phyloP scores from a whole-genome alignment of 2,329 filamentous ascomycete species.

The Bipolaris victoriae region DNA sequence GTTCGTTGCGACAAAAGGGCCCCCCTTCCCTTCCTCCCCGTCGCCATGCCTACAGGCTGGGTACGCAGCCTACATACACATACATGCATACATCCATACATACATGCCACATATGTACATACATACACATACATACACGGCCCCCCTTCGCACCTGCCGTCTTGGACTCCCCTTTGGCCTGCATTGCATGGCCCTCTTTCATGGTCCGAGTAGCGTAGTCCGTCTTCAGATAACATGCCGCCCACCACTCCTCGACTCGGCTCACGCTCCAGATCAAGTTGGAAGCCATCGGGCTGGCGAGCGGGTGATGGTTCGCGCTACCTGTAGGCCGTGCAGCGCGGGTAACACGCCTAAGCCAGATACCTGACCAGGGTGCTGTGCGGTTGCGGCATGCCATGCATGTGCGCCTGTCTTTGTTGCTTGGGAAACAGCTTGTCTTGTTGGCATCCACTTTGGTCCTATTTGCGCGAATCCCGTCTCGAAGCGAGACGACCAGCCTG shows the following conservation, averaged over 20 bases:
- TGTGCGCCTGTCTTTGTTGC: constrained; percentile 7
- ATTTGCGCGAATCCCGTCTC: neutral
- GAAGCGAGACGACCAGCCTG: constrained; percentile 4
- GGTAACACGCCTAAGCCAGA: constrained; percentile 25
- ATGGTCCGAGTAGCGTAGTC: constrained; percentile 20
- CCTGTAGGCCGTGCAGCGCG: constrained; percentile 32
- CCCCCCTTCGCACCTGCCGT: constrained; percentile 34
- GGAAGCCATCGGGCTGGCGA: constrained; percentile 28
- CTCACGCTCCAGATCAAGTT: constrained; percentile 15
- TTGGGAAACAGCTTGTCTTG: constrained; percentile 17
- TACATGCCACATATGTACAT: neutral
- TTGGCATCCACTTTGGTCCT: constrained; percentile 2
- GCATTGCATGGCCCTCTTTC: constrained; percentile 17
- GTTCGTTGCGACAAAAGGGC: neutral
- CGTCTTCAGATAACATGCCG: constrained; percentile 28
- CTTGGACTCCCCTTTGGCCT: constrained; percentile 27
- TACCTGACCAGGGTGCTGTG: constrained; percentile 10
- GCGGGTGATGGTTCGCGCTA: constrained; percentile 46
- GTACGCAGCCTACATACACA: neutral
- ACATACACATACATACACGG: neutral
- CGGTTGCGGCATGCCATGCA: neutral
- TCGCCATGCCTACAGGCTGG: neutral
- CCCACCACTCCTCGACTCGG: constrained; percentile 15
- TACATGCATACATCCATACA: neutral
- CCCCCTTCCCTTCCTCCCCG: neutral